Evolutionary conservation across 768 basidiomycete species (phyloP).

Genomic region (Kwoniella mangroviensis): DNA sequence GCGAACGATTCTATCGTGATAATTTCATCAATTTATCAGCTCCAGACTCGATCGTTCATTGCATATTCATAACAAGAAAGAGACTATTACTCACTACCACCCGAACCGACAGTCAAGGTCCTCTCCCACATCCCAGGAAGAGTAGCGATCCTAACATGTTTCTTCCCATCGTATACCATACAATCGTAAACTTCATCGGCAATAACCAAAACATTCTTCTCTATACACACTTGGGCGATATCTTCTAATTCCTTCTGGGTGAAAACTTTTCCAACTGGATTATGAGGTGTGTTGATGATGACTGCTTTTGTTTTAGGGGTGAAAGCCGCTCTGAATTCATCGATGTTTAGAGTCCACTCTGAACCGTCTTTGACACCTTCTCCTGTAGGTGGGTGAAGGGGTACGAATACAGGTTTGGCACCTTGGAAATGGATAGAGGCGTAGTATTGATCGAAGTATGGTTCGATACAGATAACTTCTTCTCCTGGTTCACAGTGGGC

Average conservation of each 20-base stretch:
- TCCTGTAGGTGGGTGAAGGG: slow-evolving; percentile 81
- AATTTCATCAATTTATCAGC: background rate
- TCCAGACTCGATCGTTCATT: background rate
- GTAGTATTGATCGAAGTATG: slow-evolving; percentile 95
- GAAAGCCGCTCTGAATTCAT: slow-evolving; percentile 82
- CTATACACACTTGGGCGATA: slow-evolving; percentile 84
- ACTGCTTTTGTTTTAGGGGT: slow-evolving; percentile 92
- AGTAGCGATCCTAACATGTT: slow-evolving; percentile 88
- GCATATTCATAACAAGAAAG: too few species aligned
- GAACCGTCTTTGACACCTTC: slow-evolving; percentile 61
- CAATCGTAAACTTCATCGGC: slow-evolving; percentile 99
- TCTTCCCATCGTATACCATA: slow-evolving; percentile 81
- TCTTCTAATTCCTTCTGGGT: slow-evolving; percentile 76
- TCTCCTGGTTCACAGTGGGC: slow-evolving; percentile 91
- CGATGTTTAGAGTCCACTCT: slow-evolving; percentile 89
- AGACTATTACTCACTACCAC: slow-evolving; percentile 71
- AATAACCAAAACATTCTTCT: slow-evolving; percentile 90
- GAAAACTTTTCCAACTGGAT: slow-evolving; percentile 98
- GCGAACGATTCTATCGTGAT: slow-evolving; percentile 79
- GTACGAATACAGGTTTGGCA: slow-evolving; percentile 90
- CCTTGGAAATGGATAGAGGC: slow-evolving; percentile 93
- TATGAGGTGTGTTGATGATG: slow-evolving; percentile 94
- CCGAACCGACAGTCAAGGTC: slow-evolving; percentile 94
- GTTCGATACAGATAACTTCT: slow-evolving; percentile 98
- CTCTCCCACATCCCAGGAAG: slow-evolving; percentile 99